Evolutionary conservation across 2,329 filamentous ascomycete genomes (phyloP), one percentile per base, ranked within the genome.

Genomic region (Trichoderma brevicompactum): DNA sequence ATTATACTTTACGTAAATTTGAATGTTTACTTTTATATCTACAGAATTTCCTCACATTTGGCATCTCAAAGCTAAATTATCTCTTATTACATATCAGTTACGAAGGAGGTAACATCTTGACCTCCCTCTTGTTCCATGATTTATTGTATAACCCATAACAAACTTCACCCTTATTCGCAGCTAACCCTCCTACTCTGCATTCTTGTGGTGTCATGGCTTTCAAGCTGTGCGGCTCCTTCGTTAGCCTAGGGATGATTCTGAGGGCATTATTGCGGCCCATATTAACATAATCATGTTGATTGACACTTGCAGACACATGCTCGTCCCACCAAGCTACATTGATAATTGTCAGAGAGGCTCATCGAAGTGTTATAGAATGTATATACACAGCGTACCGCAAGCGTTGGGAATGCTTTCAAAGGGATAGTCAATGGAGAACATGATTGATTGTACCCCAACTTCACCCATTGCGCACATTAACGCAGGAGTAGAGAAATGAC

Each of bases 341-440:
- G 6, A 54, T 9, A 0, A 10, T 19, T 12, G 19, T 64, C 12
- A 64, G 61, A 55, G 2, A 7, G 3, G 8, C 1, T 10, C 5
- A 17, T 43, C 7, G 17, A 41, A 13, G 3, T 12, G 23, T 5
- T 2, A 7, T n/a, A 15, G 13, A 28, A 19, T 1, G 15, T 5
- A 23, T 19, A 1, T 13, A 17, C 9, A 15, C 12, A n/a, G 55
- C 61, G 10, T 64, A 64, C 61, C 61, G 5, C 61, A 64, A 17
- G 61, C 61, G 13, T 64, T 64, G 2, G 61, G 61, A 17, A 64
- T 64, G 23, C 61, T 64, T 32, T 83, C 83, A 60, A 81, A 85
- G 0, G 83, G 83, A 67, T 84, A 84, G 69, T 85, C 83, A 4
- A 85, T 80, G 1, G 78, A 81, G 70, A 83, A 85, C 32, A 85